A percentile compares a stretch with the other conserved stretches of the same genome.
These are phyloP conservation scores for Aethionema arabicum DNA, from an alignment of 345 rosid genomes.

Conservation along the genomic window DNA sequence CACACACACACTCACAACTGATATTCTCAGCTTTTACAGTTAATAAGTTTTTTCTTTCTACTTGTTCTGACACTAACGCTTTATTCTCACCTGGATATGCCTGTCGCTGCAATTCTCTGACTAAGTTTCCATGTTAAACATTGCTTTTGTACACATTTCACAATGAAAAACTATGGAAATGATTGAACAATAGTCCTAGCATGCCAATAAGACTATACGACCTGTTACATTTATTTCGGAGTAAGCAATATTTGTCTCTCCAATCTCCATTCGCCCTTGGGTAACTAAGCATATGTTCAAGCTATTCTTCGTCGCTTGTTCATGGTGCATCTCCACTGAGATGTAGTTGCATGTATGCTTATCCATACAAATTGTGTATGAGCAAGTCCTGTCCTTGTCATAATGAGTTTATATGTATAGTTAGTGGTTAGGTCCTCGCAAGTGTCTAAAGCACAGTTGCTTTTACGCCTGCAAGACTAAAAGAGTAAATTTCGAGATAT, in stretches of 20 bases:
- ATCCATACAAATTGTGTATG: constrained; percentile 12
- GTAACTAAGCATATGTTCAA: not conserved
- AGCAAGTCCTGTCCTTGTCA: constrained; percentile 1
- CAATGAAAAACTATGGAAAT: constrained; percentile 18
- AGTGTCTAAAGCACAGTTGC: constrained; percentile 3
- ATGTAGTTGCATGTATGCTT: constrained; percentile 6
- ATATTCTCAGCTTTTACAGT: not conserved
- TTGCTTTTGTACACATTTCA: constrained; percentile 1
- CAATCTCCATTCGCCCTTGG: not conserved
- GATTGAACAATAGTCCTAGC: constrained; percentile 1
- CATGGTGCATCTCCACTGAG: not conserved
- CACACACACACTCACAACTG: constrained; percentile 6
- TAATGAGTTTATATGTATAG: not conserved
- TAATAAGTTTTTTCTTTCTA: not conserved
- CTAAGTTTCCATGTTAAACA: constrained; percentile 10
- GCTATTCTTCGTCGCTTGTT: constrained; percentile 18
- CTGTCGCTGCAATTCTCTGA: constrained; percentile 9
- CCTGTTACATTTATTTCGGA: not conserved
- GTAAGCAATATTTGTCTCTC: not conserved
- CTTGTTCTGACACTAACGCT: not conserved
- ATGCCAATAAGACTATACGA: constrained; percentile 16
- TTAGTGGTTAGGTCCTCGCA: constrained; percentile 7
- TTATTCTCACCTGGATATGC: constrained; percentile 7
- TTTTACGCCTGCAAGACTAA: constrained; percentile 9
- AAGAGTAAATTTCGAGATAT: constrained; percentile 4